Conservation (phyloP, 805 yeast genomes). For the Torulaspora indica region DNA sequence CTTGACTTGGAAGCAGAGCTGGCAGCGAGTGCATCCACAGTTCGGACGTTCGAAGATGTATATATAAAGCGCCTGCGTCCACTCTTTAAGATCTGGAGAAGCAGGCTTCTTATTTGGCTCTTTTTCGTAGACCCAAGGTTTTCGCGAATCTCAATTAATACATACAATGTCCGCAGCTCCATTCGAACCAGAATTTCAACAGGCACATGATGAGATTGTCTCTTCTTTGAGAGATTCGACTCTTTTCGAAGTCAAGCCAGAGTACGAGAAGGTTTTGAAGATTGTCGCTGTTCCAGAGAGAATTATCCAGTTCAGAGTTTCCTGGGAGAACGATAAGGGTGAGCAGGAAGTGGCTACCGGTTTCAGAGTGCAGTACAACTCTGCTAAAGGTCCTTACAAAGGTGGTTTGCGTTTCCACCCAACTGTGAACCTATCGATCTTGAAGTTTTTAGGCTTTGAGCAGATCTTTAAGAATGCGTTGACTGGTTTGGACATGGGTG, state of each 20-base stretch:
- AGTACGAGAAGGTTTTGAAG: conserved; percentile 80
- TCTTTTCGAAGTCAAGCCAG: conserved; percentile 81
- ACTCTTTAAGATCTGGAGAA: too few species aligned
- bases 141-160: not conserved
- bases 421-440: conserved; percentile 87
- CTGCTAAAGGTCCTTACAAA: conserved; percentile 97
- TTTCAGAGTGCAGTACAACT: conserved; percentile 97
- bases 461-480: conserved; percentile 97
- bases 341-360: conserved; percentile 91
- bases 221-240: conserved; percentile 88
- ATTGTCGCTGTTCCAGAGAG: conserved; percentile 95
- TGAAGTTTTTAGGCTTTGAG: conserved; percentile 95
- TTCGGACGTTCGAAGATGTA: too few species aligned
- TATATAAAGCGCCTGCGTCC: too few species aligned
- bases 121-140: not conserved
- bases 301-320: conserved; percentile 92
- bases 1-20: too few species aligned
- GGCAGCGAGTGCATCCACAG: too few species aligned
- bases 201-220: conserved; percentile 92
- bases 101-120: not conserved
- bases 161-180: conserved; percentile 16
- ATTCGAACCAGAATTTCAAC: conserved; percentile 95
- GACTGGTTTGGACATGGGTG: conserved; percentile 97
- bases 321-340: conserved; percentile 96
- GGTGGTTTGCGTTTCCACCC: conserved; percentile 99